These are phyloP conservation scores for Pseudoturritis turrita DNA, from an alignment of 345 rosid genomes.

Conservation along the genomic window DNA sequence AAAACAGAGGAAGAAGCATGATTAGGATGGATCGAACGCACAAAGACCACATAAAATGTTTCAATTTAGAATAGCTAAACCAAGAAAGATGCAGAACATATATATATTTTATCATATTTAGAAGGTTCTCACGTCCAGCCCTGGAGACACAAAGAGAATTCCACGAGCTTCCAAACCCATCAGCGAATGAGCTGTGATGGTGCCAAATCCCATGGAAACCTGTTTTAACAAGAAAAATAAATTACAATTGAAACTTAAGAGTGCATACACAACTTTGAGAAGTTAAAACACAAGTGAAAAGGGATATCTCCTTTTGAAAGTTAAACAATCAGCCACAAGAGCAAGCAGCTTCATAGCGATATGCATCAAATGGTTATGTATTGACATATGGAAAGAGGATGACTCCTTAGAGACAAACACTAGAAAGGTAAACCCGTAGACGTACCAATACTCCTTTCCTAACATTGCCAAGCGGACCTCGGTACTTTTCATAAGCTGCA, in stretches of 20 bases:
- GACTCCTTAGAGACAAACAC: background rate
- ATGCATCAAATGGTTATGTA: background rate
- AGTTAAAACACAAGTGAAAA: background rate
- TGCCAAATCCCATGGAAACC: conserved; percentile 94
- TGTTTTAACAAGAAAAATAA: conserved; percentile 29
- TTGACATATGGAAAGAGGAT: background rate
- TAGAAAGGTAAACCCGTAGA: background rate
- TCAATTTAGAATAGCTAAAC: background rate
- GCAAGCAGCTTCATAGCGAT: background rate
- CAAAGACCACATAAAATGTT: background rate
- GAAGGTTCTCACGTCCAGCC: conserved; percentile 66
- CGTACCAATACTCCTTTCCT: conserved; percentile 98
- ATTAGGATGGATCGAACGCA: conserved; percentile 6
- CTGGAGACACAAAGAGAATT: conserved; percentile 75
- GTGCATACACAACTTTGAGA: background rate
- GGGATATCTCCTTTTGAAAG: background rate
- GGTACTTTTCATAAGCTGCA: conserved; percentile 76
- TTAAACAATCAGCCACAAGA: background rate
- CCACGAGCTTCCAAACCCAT: conserved; percentile 97
- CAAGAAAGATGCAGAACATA: background rate
- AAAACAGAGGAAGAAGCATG: background rate
- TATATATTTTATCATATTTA: background rate
- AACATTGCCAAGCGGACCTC: conserved; percentile 93
- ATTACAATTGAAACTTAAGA: background rate
- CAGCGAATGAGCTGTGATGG: conserved; percentile 78